A percentile compares a stretch with the other conserved stretches of the same genome.
phyloP scores from a whole-genome alignment of 2,329 filamentous ascomycete genomes.

The Clonostachys sp. region DNA sequence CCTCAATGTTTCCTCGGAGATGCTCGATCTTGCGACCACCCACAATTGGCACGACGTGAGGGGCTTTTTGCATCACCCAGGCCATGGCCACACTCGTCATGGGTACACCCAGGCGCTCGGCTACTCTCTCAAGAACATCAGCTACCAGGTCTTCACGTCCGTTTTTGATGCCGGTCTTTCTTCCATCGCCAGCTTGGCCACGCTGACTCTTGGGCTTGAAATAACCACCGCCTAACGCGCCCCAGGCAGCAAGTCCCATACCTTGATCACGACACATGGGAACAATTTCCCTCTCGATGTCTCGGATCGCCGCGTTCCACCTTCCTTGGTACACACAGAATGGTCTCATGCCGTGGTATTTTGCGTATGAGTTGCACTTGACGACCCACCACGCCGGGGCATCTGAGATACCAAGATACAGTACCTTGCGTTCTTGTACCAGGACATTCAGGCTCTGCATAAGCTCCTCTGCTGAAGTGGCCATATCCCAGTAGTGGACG shows the following conservation, averaged over 20 bases:
- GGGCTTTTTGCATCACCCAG: slow-evolving; percentile 55
- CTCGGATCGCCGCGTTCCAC: slow-evolving; percentile 14
- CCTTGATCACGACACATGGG: slow-evolving; percentile 22
- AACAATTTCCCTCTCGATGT: slow-evolving; percentile 22
- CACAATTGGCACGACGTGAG: slow-evolving; percentile 57
- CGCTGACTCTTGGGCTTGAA: slow-evolving; percentile 13
- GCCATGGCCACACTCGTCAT: slow-evolving; percentile 40
- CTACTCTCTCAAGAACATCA: slow-evolving; percentile 6
- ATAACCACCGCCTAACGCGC: slow-evolving; percentile 34
- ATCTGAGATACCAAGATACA: slow-evolving; percentile 21
- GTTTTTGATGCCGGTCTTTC: neutral
- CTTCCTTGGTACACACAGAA: slow-evolving; percentile 22
- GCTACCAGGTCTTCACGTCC: neutral
- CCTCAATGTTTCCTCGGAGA: slow-evolving; percentile 56
- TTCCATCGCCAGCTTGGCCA: neutral
- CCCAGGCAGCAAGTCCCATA: slow-evolving; percentile 38
- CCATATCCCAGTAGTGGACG: slow-evolving; percentile 21
- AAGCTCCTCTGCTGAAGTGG: slow-evolving; percentile 13
- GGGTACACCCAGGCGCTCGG: neutral
- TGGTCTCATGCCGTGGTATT: slow-evolving; percentile 11
- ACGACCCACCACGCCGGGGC: slow-evolving; percentile 22
- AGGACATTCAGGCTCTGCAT: slow-evolving; percentile 17
- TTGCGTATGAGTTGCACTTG: slow-evolving; percentile 16
- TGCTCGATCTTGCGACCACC: slow-evolving; percentile 58
- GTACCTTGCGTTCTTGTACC: slow-evolving; percentile 14